Percentiles rank a stretch among this genome's conserved stretches.
Evolutionary conservation across 2,329 filamentous ascomycete species (phyloP).

Genomic region (Alternaria ventricosa): DNA sequence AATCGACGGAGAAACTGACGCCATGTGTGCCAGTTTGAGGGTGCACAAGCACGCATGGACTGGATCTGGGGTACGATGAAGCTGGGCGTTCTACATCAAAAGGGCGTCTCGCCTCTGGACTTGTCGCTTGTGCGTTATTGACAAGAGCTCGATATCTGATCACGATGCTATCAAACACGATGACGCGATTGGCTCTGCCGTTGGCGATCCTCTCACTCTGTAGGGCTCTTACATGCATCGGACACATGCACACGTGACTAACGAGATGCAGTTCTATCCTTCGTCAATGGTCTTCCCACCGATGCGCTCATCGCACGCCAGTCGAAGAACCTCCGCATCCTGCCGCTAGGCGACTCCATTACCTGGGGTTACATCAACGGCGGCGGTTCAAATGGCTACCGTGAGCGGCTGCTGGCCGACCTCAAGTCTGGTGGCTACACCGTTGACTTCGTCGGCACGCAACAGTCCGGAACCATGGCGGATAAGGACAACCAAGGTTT

Average conservation of each 20-base stretch:
- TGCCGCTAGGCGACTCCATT: constrained; percentile 31
- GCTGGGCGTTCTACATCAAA: neutral
- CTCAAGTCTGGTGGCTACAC: constrained; percentile 29
- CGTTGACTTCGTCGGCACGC: constrained; percentile 40
- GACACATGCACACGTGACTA: neutral
- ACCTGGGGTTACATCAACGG: constrained; percentile 39
- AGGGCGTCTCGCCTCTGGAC: neutral
- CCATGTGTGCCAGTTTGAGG: neutral
- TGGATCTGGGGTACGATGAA: neutral
- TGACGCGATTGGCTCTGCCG: constrained; percentile 2
- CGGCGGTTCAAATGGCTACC: constrained; percentile 39
- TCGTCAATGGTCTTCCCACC: constrained; percentile 6
- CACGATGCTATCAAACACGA: constrained; percentile 3
- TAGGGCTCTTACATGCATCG: neutral
- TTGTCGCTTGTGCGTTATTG: neutral
- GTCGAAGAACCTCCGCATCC: constrained; percentile 17
- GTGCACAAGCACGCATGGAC: neutral
- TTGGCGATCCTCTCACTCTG: constrained; percentile 8
- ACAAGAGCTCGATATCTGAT: neutral
- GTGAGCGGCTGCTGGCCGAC: constrained; percentile 32
- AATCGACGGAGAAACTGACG: constrained; percentile 2
- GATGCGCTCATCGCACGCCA: constrained; percentile 5
- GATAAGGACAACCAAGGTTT: constrained; percentile 45
- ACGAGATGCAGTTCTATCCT: constrained; percentile 2
- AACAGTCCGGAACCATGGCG: constrained; percentile 37